Evolutionary conservation across 345 rosid genomes (phyloP).

Genomic region (Lepidium sativum): DNA sequence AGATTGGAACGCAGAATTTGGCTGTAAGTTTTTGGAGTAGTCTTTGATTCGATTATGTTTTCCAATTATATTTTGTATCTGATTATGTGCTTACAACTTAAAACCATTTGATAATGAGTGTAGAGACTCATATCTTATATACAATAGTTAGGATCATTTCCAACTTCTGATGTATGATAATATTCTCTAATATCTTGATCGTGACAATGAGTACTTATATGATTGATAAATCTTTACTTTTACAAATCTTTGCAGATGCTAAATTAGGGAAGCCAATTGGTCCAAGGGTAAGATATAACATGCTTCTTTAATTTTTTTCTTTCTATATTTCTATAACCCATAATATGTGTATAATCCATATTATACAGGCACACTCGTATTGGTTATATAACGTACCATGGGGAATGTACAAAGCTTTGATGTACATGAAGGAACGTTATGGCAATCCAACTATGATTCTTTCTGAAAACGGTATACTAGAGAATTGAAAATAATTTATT

Average conservation of each 20-base stretch:
- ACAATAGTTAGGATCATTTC: too few relatives aligned
- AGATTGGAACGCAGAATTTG: conserved; percentile 79
- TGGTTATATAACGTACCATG: conserved; percentile 97
- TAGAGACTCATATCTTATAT: too few relatives aligned
- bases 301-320: background rate
- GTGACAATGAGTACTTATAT: too few relatives aligned
- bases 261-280: conserved; percentile 72
- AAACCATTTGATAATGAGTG: background rate
- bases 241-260: conserved; percentile 55
- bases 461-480: conserved; percentile 95
- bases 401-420: conserved; percentile 87
- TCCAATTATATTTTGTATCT: too few relatives aligned
- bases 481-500: too few relatives aligned
- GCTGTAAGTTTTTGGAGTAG: conserved; percentile 42
- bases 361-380: conserved; percentile 65
- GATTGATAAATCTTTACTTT: too few relatives aligned
- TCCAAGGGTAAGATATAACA: conserved; percentile 43
- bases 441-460: conserved; percentile 82
- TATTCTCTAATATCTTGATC: too few relatives aligned
- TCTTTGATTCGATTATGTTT: too few relatives aligned
- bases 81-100: background rate
- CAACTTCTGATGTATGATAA: too few relatives aligned
- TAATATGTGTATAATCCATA: too few relatives aligned
- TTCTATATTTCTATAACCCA: background rate
- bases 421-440: conserved; percentile 76